Base-by-base conservation (phyloP, 257 asterid genomes). In the Capsicum chinense region DNA sequence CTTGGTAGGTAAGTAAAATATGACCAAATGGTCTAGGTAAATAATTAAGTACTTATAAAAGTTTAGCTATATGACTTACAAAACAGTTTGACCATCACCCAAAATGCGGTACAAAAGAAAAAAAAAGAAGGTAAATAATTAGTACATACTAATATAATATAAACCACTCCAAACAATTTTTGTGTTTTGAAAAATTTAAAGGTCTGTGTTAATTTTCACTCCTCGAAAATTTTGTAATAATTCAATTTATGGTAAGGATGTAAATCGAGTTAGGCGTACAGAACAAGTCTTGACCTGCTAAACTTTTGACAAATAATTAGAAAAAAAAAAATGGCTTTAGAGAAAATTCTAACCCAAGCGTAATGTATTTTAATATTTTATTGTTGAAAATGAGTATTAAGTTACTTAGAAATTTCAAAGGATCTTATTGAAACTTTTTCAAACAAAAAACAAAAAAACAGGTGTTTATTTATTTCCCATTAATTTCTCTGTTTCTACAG, bases 1-100 rank as follows among this genome's bases (percentile, higher is more conserved):
- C 56, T 17, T 70, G 79, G 79, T 70, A 21, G 81, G 81, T 76
- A 35, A 76, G 63, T 76, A 52, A 50, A 13, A 6, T 48, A 21
- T 21, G 62, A 8, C 9, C 21, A 50, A 14, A 42, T 39, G 37
- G 4, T 39, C 3, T 73, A n/a, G 14, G 33, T 19, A 19, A 48
- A 50, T 52, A 21, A 39, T 39, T 37, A 26, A 26, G 26, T 50
- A 50, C 44, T 19, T 21, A 3, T 2, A 73, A n/a, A 48, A 19
- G 42, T 48, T 73, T 73, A 73, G 80, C 7, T 11, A 47, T 6
- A 66, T 37, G 39, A n/a, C 16, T 48, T 47, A 16, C 56, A 73
- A 47, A 11, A 48, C 15, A 37, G 10, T 71, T 73, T 73, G 59
- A 11, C 15, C 11, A 33, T 12, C 73, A 7, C 21, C 14, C 16